Percentiles rank a stretch among this genome's conserved stretches.
Evolutionary conservation across 257 asterid genomes (phyloP).

Genomic region (Solanum ossicruentum): DNA sequence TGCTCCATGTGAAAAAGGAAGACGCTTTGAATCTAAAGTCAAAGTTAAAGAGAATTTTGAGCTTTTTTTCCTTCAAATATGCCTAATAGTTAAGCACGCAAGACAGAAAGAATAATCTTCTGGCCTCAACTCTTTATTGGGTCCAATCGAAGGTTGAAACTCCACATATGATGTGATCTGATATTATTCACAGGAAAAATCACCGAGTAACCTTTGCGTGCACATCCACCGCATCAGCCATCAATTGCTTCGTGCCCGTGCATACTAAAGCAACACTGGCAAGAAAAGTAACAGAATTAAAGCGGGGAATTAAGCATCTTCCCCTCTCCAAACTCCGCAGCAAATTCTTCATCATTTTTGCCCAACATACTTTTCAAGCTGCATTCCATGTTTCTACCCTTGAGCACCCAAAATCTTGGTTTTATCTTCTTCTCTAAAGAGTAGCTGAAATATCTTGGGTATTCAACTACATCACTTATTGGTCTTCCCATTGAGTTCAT

Average conservation of each 20-base stretch:
- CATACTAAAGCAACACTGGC: neutral
- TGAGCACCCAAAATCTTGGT: conserved; percentile 70
- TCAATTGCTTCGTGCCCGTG: neutral
- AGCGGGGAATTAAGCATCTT: conserved; percentile 29
- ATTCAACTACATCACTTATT: conserved; percentile 52
- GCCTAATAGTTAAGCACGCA: neutral
- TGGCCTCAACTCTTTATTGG: neutral
- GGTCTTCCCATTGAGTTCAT: conserved; percentile 58
- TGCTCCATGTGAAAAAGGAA: neutral
- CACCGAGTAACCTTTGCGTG: neutral
- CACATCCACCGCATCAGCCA: neutral
- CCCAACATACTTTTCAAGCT: conserved; percentile 74
- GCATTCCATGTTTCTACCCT: conserved; percentile 39
- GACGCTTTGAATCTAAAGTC: neutral
- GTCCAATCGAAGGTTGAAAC: neutral
- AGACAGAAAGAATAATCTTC: neutral
- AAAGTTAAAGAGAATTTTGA: neutral
- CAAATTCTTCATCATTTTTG: conserved; percentile 83
- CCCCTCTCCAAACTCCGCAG: conserved; percentile 34
- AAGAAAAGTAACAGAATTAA: neutral
- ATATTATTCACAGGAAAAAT: neutral
- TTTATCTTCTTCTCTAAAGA: conserved; percentile 89
- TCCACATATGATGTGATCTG: neutral
- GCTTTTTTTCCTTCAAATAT: neutral
- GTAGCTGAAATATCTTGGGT: conserved; percentile 94